These are phyloP conservation scores for Kuraishia borneana DNA, from an alignment of 805 yeast genomes.

Conservation along the genomic window DNA sequence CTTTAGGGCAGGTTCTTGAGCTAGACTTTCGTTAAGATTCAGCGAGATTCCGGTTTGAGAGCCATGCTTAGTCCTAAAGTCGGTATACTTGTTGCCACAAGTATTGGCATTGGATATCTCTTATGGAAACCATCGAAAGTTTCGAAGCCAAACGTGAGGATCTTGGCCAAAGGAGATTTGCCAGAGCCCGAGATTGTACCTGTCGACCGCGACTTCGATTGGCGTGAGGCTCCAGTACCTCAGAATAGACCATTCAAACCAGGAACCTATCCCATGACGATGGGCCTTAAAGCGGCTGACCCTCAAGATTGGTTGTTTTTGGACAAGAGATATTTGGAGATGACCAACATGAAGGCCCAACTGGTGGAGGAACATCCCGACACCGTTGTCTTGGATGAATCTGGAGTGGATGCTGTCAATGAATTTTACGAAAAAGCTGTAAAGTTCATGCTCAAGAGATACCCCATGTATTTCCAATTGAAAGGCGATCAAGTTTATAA, in stretches of 20 bases:
- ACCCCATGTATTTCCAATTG: constrained; percentile 9
- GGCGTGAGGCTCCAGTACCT: constrained; percentile 30
- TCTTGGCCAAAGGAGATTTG: too few relatives aligned
- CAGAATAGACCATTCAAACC: constrained; percentile 32
- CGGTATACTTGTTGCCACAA: too few relatives aligned
- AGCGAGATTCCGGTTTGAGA: too few relatives aligned
- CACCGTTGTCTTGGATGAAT: constrained; percentile 21
- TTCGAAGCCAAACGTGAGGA: too few relatives aligned
- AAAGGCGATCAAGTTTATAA: constrained; percentile 10
- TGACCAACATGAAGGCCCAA: constrained; percentile 27
- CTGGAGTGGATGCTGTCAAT: constrained; percentile 24
- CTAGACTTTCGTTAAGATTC: too few relatives aligned
- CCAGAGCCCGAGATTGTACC: too few relatives aligned
- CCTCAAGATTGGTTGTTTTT: constrained; percentile 48
- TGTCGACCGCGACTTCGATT: constrained; percentile 22
- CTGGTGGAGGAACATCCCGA: constrained; percentile 19
- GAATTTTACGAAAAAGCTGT: constrained; percentile 38
- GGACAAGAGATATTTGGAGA: constrained; percentile 45
- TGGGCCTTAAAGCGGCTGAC: constrained; percentile 33
- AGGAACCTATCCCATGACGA: constrained; percentile 43
- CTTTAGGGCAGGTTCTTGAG: too few relatives aligned
- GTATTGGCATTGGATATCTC: too few relatives aligned
- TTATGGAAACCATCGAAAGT: too few relatives aligned
- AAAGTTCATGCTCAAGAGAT: constrained; percentile 9
- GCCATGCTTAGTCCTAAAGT: too few relatives aligned